Conservation (phyloP, 1,284 basidiomycete genomes). For the Flammula alnicola region DNA sequence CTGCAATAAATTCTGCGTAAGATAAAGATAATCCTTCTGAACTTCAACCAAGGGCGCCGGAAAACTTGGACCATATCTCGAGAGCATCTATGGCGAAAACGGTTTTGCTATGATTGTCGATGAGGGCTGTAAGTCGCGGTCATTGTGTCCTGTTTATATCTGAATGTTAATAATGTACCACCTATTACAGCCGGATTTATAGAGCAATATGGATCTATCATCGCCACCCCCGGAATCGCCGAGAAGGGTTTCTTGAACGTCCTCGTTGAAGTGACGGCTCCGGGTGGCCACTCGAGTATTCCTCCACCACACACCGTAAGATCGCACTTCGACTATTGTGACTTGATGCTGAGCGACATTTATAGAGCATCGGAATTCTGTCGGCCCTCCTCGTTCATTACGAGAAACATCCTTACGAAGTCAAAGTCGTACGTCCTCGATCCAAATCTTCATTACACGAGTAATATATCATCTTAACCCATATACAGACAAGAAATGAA, state of each 20-base stretch:
- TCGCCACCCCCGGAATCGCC: constrained; percentile 63
- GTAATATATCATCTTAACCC: not conserved
- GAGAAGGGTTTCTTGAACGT: constrained; percentile 75
- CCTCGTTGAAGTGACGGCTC: constrained; percentile 54
- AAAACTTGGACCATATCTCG: constrained; percentile 50
- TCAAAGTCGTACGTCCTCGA: constrained; percentile 45
- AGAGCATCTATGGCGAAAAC: constrained; percentile 60
- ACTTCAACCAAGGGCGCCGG: constrained; percentile 52
- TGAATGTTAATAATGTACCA: not conserved
- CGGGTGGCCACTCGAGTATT: constrained; percentile 73
- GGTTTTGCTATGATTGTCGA: constrained; percentile 66
- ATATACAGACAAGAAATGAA: constrained; percentile 41
- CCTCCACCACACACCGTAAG: constrained; percentile 62
- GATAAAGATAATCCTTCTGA: no score
- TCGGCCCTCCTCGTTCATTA: constrained; percentile 56
- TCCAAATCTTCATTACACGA: no score
- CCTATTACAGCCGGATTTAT: constrained; percentile 39
- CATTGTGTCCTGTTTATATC: not conserved
- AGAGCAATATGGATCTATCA: constrained; percentile 43
- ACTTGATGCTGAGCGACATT: no score
- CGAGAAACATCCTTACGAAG: constrained; percentile 54
- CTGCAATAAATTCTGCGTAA: not conserved
- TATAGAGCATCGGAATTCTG: constrained; percentile 66
- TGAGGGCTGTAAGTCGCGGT: constrained; percentile 51
- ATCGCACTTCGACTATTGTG: not conserved